A percentile compares a stretch with the other conserved stretches of the same genome.
Conservation (phyloP, 768 basidiomycete genomes). For the Gloeophyllum trabeum region DNA sequence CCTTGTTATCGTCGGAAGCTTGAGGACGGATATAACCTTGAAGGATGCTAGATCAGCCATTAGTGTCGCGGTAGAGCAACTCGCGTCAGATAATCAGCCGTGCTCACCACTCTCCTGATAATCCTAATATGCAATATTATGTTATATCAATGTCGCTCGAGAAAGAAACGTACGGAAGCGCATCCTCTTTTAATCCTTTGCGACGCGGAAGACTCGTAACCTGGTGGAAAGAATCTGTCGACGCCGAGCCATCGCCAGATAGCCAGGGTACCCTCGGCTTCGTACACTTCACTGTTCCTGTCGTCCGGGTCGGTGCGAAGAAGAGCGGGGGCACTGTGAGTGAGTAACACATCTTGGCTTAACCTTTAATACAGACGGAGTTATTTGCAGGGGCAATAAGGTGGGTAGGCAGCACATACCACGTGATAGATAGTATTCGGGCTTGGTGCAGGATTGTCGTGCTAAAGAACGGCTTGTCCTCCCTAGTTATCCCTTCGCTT, state of each 20-base stretch:
- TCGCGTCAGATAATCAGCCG: background rate
- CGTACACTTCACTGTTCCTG: slow-evolving; percentile 11
- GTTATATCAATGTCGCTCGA: background rate
- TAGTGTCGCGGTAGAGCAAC: background rate
- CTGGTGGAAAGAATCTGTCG: slow-evolving; percentile 50
- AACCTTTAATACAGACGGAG: slow-evolving; percentile 29
- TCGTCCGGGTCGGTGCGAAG: slow-evolving; percentile 8
- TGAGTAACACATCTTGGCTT: slow-evolving; percentile 28
- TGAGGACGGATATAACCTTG: background rate
- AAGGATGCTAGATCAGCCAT: background rate
- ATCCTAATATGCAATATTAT: slow-evolving; percentile 31
- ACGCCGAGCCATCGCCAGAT: slow-evolving; percentile 64
- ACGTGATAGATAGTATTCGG: slow-evolving; percentile 49
- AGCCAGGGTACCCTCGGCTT: slow-evolving; percentile 15
- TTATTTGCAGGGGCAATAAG: background rate
- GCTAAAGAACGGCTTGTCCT: slow-evolving; percentile 72
- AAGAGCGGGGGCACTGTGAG: slow-evolving; percentile 17
- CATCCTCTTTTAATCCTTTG: slow-evolving; percentile 39
- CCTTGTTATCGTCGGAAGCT: background rate
- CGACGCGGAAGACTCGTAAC: slow-evolving; percentile 14
- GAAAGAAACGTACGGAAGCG: slow-evolving; percentile 36
- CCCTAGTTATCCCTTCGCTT: slow-evolving; percentile 31
- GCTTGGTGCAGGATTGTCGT: slow-evolving; percentile 56
- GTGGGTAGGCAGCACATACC: slow-evolving; percentile 26
- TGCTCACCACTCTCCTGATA: slow-evolving; percentile 64